A percentile compares a stretch with the other conserved stretches of the same genome.
Conservation (phyloP, 805 yeast species). For the Kurtzmaniella cleridarum region DNA sequence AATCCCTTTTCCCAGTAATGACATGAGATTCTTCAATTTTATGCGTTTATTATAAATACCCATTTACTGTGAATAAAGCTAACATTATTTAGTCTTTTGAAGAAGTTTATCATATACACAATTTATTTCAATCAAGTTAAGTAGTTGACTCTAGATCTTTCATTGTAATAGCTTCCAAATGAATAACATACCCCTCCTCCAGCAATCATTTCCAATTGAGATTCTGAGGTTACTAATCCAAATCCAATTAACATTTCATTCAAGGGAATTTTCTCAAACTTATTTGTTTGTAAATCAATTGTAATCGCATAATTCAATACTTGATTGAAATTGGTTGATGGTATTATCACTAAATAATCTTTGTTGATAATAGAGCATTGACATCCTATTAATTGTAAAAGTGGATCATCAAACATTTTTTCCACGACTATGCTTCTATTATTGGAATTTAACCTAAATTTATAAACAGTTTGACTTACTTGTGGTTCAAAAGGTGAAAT, state of each 20-base stretch:
- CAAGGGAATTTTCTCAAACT: slow-evolving; percentile 20
- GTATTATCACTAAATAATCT: slow-evolving; percentile 41
- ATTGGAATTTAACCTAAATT: slow-evolving; percentile 18
- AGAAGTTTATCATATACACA: too few relatives aligned
- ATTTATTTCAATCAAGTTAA: too few relatives aligned
- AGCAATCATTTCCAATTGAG: slow-evolving; percentile 31
- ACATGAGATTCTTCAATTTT: too few relatives aligned
- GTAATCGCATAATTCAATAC: slow-evolving; percentile 31
- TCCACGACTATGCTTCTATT: slow-evolving; percentile 9
- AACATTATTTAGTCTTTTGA: too few relatives aligned
- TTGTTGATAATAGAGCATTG: slow-evolving; percentile 24
- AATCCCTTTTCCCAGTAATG: too few relatives aligned
- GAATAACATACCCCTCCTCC: slow-evolving; percentile 85
- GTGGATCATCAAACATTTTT: slow-evolving; percentile 15
- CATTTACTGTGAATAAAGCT: too few relatives aligned
- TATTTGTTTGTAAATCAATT: slow-evolving; percentile 15
- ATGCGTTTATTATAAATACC: too few relatives aligned
- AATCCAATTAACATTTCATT: slow-evolving; percentile 49
- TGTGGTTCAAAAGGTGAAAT: slow-evolving; percentile 18
- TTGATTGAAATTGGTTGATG: slow-evolving; percentile 33
- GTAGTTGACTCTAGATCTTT: slow-evolving; percentile 15
- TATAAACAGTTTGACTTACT: slow-evolving; percentile 29
- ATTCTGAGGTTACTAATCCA: slow-evolving; percentile 25
- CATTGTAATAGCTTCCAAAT: slow-evolving; percentile 50
- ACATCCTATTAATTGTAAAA: slow-evolving; percentile 48